Percentiles rank a stretch among this genome's conserved stretches.
Evolutionary conservation across 2,329 filamentous ascomycete genomes (phyloP).

Genomic region (Alternaria rosae): DNA sequence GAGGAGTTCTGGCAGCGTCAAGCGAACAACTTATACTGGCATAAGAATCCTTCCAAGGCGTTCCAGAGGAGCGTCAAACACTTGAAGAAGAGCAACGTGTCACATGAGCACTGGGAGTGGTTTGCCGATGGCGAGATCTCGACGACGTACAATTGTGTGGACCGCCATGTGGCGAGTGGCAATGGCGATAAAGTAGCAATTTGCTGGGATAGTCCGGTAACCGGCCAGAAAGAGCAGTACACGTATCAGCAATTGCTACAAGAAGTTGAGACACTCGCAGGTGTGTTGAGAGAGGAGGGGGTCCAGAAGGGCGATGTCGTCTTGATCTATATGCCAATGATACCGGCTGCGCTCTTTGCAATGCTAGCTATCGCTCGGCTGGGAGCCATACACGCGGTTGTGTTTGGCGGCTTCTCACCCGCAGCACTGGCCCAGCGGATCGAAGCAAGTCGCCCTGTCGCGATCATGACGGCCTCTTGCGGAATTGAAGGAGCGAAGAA

Average conservation of each 20-base stretch:
- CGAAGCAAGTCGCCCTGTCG: constrained; percentile 77
- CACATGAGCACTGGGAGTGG: constrained; percentile 85
- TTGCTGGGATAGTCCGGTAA: constrained; percentile 88
- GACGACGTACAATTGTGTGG: constrained; percentile 90
- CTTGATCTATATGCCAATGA: constrained; percentile 97
- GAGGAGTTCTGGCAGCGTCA: constrained; percentile 78
- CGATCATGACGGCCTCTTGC: constrained; percentile 87
- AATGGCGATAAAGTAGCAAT: constrained; percentile 77
- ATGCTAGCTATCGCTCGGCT: constrained; percentile 82
- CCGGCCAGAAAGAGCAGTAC: constrained; percentile 71
- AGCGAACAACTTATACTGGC: constrained; percentile 80
- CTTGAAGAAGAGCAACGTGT: constrained; percentile 65
- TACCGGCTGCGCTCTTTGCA: constrained; percentile 85
- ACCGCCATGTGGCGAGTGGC: constrained; percentile 82
- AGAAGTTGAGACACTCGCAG: constrained; percentile 83
- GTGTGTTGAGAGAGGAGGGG: constrained; percentile 81
- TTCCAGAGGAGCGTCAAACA: constrained; percentile 69
- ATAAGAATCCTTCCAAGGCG: constrained; percentile 72
- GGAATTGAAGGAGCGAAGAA: constrained; percentile 88
- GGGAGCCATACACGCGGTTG: constrained; percentile 87
- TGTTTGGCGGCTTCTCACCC: constrained; percentile 91
- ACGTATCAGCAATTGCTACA: constrained; percentile 78
- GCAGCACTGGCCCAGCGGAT: constrained; percentile 85
- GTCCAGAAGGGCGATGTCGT: constrained; percentile 86
- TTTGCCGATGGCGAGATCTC: constrained; percentile 88